phyloP scores from a whole-genome alignment of 1,284 basidiomycete species.

The Heterobasidion occidentale region DNA sequence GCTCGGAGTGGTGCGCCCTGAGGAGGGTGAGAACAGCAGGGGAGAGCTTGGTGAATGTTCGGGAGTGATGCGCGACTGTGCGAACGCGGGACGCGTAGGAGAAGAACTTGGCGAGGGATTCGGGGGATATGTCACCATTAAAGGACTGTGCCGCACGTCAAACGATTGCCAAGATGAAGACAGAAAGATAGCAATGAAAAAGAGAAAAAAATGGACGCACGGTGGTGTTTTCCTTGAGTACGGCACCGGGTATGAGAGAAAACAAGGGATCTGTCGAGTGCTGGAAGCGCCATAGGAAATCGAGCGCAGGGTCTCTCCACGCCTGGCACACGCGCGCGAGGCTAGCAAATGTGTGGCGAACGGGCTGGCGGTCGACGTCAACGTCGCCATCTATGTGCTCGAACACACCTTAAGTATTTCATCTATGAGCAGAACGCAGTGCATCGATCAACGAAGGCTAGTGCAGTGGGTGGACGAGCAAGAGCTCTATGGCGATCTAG shows the following conservation, averaged over 20 bases:
- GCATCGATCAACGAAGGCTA: conserved; percentile 6
- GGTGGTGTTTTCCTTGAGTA: background rate
- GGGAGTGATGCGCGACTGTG: conserved; percentile 27
- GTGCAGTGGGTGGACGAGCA: background rate
- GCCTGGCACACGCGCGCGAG: conserved; percentile 30
- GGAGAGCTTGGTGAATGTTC: conserved; percentile 1
- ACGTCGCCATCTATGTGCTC: conserved; percentile 7
- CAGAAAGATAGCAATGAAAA: too few species aligned
- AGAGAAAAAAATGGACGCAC: background rate
- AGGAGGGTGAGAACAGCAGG: conserved; percentile 2
- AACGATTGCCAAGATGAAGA: background rate
- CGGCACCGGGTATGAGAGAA: conserved; percentile 28
- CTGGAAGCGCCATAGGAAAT: conserved; percentile 42
- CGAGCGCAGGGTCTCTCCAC: conserved; percentile 52
- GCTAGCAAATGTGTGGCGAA: conserved; percentile 6
- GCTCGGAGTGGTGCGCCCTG: background rate
- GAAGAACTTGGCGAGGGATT: conserved; percentile 24
- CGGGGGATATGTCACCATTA: conserved; percentile 1
- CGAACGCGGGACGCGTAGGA: conserved; percentile 40
- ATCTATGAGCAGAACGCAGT: conserved; percentile 13
- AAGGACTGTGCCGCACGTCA: background rate
- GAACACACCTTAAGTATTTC: conserved; percentile 12
- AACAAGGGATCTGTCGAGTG: conserved; percentile 38
- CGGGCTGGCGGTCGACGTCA: background rate
- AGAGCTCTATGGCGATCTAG: background rate